Evolutionary conservation across 2,329 filamentous ascomycete genomes (phyloP).

Genomic region (Phaeoacremonium minimum): DNA sequence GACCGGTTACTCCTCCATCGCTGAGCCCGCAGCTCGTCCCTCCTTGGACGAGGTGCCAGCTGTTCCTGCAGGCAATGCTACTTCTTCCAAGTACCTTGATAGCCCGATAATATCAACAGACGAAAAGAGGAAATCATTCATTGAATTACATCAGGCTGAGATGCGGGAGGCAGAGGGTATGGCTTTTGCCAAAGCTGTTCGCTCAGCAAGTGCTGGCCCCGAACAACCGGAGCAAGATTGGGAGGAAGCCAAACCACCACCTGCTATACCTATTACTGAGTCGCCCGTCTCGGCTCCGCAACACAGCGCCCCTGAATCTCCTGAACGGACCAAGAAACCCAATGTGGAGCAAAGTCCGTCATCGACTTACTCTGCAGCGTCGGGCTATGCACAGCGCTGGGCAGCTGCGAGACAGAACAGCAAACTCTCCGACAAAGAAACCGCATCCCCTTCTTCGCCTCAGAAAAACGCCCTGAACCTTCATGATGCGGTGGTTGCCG

Average conservation of each 20-base stretch:
- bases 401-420: slow-evolving; percentile 15
- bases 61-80: slow-evolving; percentile 25
- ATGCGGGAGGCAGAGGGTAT: slow-evolving; percentile 58
- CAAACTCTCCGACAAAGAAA: slow-evolving; percentile 16
- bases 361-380: slow-evolving; percentile 17
- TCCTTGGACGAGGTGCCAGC: slow-evolving; percentile 12
- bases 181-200: slow-evolving; percentile 49
- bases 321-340: slow-evolving; percentile 13
- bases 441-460: slow-evolving; percentile 11
- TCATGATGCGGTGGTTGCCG: slow-evolving; percentile 35
- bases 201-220: slow-evolving; percentile 25
- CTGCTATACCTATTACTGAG: slow-evolving; percentile 14
- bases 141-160: slow-evolving; percentile 53
- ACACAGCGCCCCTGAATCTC: slow-evolving; percentile 8
- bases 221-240: slow-evolving; percentile 23
- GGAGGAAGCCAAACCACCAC: slow-evolving; percentile 11
- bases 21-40: slow-evolving; percentile 5
- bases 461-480: slow-evolving; percentile 28
- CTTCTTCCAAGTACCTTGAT: slow-evolving; percentile 27
- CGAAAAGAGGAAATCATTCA: slow-evolving; percentile 53
- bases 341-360: slow-evolving; percentile 35
- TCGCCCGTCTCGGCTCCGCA: slow-evolving; percentile 12
- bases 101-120: slow-evolving; percentile 31
- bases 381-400: slow-evolving; percentile 18
- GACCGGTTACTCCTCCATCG: slow-evolving; percentile 8